Base-by-base conservation (phyloP, 331 rosid species). In the Cydonia oblonga region DNA sequence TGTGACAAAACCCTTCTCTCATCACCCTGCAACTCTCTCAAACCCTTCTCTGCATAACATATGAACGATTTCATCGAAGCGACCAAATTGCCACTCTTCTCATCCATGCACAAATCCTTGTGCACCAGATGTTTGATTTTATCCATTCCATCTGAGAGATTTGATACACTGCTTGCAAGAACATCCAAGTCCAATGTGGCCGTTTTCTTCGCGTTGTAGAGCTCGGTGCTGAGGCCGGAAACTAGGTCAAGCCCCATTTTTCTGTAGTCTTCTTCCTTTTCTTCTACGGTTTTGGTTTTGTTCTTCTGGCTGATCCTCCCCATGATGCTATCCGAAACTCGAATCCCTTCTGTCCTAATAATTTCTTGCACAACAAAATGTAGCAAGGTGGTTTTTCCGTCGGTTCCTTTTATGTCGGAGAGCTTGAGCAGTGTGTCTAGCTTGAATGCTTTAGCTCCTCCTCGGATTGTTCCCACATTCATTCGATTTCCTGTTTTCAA, bases 341-440 rank as follows among this genome's bases (percentile, higher is more conserved):
- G 71, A 2, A 91, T 81, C 29, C 97, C 97, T 78, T 93, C 98
- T 0, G 91, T 71, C 4, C 96, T 84, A 22, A 89, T 81, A 9
- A 93, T 91, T 65, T 95, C 99, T 73, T 95, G 96, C 9, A 95
- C 99, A 0, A 95, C 99, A 22, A 95, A 95, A 77, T 95, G 99
- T 79, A 95, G 96, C 23, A 95, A 76, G 7, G 92, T 87, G 3
- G 99, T 95, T 78, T 88, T 95, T 0, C 97, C 99, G 54, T 95
- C 99, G 0, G 96, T 84, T 74, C 99, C 99, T 65, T 95, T 95
- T 1, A 95, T 90, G 66, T 95, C 99, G 53, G 97, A 78, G 0
- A 95, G 97, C 71, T 91, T 95, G 44, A 95, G 92, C 30, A 95
- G 97, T 1, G 97, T 88, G 6, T 95, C 99, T 24, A 95, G 89